Evolutionary conservation across 179 eudicot genomes (phyloP).

Genomic region (Vitellaria paradoxa): DNA sequence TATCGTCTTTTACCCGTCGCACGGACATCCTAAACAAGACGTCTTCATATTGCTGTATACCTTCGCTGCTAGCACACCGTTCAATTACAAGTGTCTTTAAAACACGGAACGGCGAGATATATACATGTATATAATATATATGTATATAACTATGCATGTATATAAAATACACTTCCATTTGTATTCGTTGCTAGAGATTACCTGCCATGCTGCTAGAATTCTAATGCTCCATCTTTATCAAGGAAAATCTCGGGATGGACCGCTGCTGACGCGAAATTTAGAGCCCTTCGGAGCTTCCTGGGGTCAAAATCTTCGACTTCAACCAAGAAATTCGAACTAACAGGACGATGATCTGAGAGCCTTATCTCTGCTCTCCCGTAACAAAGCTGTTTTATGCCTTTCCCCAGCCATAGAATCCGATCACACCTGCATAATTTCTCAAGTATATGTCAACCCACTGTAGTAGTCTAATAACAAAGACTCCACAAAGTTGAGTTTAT

Average conservation of each 20-base stretch:
- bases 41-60: no score
- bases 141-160: no score
- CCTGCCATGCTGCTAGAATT: constrained; percentile 23
- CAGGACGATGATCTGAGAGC: constrained; percentile 92
- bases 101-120: no score
- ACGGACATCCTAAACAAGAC: no score
- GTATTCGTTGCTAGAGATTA: neutral
- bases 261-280: constrained; percentile 66
- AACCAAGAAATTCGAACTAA: constrained; percentile 71
- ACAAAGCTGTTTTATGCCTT: constrained; percentile 76
- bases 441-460: no score
- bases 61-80: no score
- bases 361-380: constrained; percentile 63
- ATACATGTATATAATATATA: no score
- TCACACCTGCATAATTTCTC: constrained; percentile 70
- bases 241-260: constrained; percentile 63
- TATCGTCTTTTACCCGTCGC: no score
- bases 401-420: constrained; percentile 88
- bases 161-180: neutral
- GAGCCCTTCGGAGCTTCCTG: constrained; percentile 72
- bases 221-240: constrained; percentile 27
- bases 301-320: constrained; percentile 79
- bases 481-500: no score
- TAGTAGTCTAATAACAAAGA: no score
- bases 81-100: no score